Conservation (phyloP, 257 asterid genomes). For the Nicotiana obtusifolia region DNA sequence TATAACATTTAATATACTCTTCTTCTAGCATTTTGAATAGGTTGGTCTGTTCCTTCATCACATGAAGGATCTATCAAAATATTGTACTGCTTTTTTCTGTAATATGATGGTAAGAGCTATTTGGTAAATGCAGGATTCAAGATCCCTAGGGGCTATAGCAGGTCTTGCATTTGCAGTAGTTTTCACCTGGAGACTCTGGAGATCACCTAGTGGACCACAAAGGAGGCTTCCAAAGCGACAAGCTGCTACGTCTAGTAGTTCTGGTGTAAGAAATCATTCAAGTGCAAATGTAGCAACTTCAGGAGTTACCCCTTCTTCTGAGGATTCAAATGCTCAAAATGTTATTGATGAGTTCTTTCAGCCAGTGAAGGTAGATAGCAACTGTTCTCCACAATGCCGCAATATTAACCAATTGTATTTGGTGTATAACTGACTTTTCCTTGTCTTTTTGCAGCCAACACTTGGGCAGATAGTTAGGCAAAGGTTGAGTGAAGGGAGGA, state of each 20-base stretch:
- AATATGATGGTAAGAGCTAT: neutral
- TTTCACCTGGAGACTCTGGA: slow-evolving; percentile 81
- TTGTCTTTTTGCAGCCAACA: slow-evolving; percentile 55
- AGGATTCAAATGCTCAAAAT: slow-evolving; percentile 58
- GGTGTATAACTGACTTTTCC: neutral
- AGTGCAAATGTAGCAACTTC: slow-evolving; percentile 34
- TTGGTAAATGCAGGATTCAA: slow-evolving; percentile 54
- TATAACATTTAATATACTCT: neutral
- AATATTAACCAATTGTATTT: neutral
- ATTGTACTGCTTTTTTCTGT: neutral
- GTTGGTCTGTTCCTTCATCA: neutral
- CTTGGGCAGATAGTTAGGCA: slow-evolving; percentile 77
- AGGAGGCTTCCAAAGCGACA: slow-evolving; percentile 66
- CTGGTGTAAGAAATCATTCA: slow-evolving; percentile 38
- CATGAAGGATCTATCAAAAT: neutral
- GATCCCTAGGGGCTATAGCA: slow-evolving; percentile 79
- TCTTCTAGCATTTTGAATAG: neutral
- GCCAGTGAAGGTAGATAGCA: slow-evolving; percentile 55
- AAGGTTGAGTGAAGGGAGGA: slow-evolving; percentile 84
- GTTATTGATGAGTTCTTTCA: slow-evolving; percentile 75
- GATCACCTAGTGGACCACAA: slow-evolving; percentile 63
- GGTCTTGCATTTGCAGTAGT: slow-evolving; percentile 80
- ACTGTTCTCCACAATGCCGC: neutral
- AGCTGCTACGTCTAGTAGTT: slow-evolving; percentile 44
- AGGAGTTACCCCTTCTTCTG: slow-evolving; percentile 36